phyloP scores from a whole-genome alignment of 345 rosid species.

The Luvunga scandens region DNA sequence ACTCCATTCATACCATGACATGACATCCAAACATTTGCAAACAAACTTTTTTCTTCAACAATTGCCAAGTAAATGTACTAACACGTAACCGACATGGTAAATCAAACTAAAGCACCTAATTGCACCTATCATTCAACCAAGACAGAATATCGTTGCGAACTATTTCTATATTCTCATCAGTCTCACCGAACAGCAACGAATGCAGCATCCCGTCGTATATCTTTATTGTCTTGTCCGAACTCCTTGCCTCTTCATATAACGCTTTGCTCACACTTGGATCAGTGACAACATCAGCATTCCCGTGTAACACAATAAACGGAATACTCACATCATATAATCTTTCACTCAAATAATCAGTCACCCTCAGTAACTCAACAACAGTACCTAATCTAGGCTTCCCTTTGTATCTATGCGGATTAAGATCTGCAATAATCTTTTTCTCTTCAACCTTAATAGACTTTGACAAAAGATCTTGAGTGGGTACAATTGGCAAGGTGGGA shows the following conservation, averaged over 20 bases:
- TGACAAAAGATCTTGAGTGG: constrained; percentile 55
- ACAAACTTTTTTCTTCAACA: not conserved
- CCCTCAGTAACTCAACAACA: constrained; percentile 66
- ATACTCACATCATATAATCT: constrained; percentile 47
- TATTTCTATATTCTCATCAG: constrained; percentile 64
- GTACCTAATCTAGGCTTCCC: constrained; percentile 86
- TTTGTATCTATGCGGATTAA: constrained; percentile 63
- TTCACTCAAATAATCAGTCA: constrained; percentile 51
- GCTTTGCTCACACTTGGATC: constrained; percentile 72
- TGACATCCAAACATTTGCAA: not conserved
- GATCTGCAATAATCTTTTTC: constrained; percentile 49
- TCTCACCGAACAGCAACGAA: constrained; percentile 84
- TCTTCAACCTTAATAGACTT: constrained; percentile 63
- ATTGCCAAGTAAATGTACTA: not conserved
- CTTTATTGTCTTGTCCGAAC: constrained; percentile 60
- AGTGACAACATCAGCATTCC: constrained; percentile 71
- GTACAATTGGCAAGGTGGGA: constrained; percentile 78
- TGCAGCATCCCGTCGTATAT: constrained; percentile 85
- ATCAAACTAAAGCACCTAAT: not conserved
- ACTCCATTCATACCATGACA: not conserved
- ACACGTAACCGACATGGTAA: not conserved
- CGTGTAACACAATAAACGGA: constrained; percentile 72
- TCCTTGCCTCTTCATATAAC: constrained; percentile 48
- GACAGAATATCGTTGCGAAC: constrained; percentile 57
- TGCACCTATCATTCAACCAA: constrained; percentile 69